phyloP scores from a whole-genome alignment of 176 grass and related monocot species.

The Calamus simplicifolius region DNA sequence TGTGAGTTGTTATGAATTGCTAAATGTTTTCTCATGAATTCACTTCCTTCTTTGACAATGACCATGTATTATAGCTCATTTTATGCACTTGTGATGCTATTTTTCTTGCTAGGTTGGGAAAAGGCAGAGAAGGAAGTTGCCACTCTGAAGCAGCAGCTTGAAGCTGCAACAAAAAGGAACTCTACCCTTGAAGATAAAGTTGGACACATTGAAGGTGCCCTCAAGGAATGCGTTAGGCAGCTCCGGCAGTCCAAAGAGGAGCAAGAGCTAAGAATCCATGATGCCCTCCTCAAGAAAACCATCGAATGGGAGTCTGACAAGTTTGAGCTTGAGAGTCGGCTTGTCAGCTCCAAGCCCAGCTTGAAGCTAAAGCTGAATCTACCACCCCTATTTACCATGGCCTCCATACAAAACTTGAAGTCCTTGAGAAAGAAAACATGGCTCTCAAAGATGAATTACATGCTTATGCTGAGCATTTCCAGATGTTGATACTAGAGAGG shows the following conservation, averaged over 20 bases:
- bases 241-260: slow-evolving; percentile 61
- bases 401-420: slow-evolving; percentile 29
- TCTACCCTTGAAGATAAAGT: slow-evolving; percentile 51
- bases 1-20: no score
- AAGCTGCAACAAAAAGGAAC: slow-evolving; percentile 44
- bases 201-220: slow-evolving; percentile 58
- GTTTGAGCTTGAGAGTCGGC: slow-evolving; percentile 45
- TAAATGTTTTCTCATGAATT: no score
- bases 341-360: slow-evolving; percentile 52
- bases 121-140: slow-evolving; percentile 75
- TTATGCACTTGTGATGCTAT: background rate
- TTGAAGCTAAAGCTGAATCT: slow-evolving; percentile 63
- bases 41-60: no score
- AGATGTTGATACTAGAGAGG: slow-evolving; percentile 52
- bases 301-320: slow-evolving; percentile 60
- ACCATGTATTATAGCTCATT: no score
- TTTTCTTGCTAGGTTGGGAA: slow-evolving; percentile 60
- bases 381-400: slow-evolving; percentile 20
- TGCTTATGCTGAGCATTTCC: slow-evolving; percentile 22
- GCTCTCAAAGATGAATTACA: slow-evolving; percentile 40
- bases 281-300: slow-evolving; percentile 37
- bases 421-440: slow-evolving; percentile 65
- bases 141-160: slow-evolving; percentile 53
- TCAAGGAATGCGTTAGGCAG: slow-evolving; percentile 90
- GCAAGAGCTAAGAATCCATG: slow-evolving; percentile 50